Base-by-base conservation (phyloP, 177 flowering plant species). In the Telopea speciosissima region DNA sequence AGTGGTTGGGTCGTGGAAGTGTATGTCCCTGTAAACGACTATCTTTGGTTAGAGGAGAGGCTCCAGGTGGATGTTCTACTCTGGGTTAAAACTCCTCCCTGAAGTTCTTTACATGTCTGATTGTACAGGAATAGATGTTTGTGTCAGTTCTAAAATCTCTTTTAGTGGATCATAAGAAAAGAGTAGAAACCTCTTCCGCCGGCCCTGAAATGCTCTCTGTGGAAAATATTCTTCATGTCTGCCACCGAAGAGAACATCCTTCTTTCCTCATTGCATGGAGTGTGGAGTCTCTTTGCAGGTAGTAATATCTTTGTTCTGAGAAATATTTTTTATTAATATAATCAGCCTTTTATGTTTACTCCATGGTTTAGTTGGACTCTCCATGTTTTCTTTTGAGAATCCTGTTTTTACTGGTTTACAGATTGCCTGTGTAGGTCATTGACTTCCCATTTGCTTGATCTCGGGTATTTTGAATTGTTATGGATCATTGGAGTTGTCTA, bases 261-360 rank as follows among this genome's bases (percentile, higher is more conserved):
- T 67, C 44, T 73, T 24, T 62, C 69, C 24, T 73, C 69, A 59
- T 45, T 76, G 68, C 44, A 25, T 25, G 62, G 33, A 68, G 76
- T 24, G 68, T 72, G 67, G 73, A 65, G 58, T 68, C 70, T 54
- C 69, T 62, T 67, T 33, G 75, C 81, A 79, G 85, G 88, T 83
- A 77, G 81, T 72, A 68, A 24, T 76, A n/a, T 70, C 12, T 17
- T 7, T 24, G 25, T 61, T 21, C 33, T 52, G 63, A 54, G 8
- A 22, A 11, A 60, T 33, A 7, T 33, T 33, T 33, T 33, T 66
- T 72, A 26, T 25, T 56, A 10, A 25, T 23, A 9, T 42, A 42
- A 10, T 49, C 40, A 3, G 13, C n/a, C 52, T 70, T 16, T 26
- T 17, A 31, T 63, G 11, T 60, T 61, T 49, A 49, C 21, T 19